phyloP scores from a whole-genome alignment of 2,329 filamentous ascomycete species.

The Cercospora beticola region DNA sequence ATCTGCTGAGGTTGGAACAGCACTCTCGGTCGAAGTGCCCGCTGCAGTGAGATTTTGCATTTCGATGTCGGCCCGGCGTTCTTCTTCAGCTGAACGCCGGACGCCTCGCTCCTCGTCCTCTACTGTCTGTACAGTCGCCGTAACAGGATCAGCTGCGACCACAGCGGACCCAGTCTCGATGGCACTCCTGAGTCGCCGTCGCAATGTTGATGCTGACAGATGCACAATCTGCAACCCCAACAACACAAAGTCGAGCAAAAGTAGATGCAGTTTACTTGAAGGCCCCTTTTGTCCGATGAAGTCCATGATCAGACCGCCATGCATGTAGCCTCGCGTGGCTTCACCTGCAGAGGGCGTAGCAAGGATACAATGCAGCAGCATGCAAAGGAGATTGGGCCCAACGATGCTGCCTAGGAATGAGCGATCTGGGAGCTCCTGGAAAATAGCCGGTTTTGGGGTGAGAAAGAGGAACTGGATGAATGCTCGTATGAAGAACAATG shows the following conservation, averaged over 20 bases:
- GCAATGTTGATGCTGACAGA: conserved; percentile 55
- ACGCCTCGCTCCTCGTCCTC: conserved; percentile 62
- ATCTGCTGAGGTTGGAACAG: conserved; percentile 14
- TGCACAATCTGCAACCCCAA: conserved; percentile 58
- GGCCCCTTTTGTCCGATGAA: conserved; percentile 63
- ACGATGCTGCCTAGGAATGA: conserved; percentile 57
- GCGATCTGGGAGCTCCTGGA: conserved; percentile 38
- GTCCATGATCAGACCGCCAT: conserved; percentile 63
- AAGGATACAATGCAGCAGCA: conserved; percentile 52
- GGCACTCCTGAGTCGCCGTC: conserved; percentile 48
- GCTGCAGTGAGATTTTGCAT: conserved; percentile 39
- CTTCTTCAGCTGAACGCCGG: conserved; percentile 40
- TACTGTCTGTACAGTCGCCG: conserved; percentile 49
- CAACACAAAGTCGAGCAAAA: conserved; percentile 55
- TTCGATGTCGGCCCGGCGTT: conserved; percentile 43
- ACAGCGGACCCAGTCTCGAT: conserved; percentile 24
- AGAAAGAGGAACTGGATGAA: conserved; percentile 59
- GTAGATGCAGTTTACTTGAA: conserved; percentile 53
- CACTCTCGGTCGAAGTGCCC: conserved; percentile 13
- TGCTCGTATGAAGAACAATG: conserved; percentile 56
- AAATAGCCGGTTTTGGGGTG: conserved; percentile 57
- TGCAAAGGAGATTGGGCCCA: conserved; percentile 55
- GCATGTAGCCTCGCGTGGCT: conserved; percentile 55
- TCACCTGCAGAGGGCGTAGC: conserved; percentile 47
- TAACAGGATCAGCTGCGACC: conserved; percentile 18